phyloP scores from a whole-genome alignment of 2,329 filamentous ascomycete species.

The Alternaria brassicae region DNA sequence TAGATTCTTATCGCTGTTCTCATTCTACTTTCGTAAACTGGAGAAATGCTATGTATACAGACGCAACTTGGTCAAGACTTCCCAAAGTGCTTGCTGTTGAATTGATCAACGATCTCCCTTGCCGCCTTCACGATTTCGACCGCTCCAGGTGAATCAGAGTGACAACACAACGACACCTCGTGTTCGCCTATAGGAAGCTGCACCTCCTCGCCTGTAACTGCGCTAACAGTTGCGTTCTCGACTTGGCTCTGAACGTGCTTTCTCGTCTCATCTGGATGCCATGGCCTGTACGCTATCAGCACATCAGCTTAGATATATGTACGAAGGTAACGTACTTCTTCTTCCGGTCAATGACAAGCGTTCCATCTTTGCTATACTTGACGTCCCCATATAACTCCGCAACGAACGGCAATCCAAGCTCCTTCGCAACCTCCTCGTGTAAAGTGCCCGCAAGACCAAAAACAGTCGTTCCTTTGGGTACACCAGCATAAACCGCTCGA shows the following conservation, averaged over 20 bases:
- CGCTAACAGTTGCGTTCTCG: constrained; percentile 50
- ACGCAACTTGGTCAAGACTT: background rate
- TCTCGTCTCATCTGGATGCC: constrained; percentile 53
- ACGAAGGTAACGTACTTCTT: constrained; percentile 55
- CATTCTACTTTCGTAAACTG: background rate
- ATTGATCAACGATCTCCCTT: constrained; percentile 52
- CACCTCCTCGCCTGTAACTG: constrained; percentile 53
- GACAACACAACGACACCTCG: constrained; percentile 54
- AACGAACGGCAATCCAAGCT: constrained; percentile 61
- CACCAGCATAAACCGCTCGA: constrained; percentile 61
- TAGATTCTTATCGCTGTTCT: background rate
- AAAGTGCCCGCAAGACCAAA: constrained; percentile 63
- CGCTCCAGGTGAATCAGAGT: constrained; percentile 55
- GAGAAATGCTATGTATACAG: background rate
- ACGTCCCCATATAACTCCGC: constrained; percentile 65
- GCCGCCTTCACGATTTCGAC: constrained; percentile 55
- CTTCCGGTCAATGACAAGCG: constrained; percentile 64
- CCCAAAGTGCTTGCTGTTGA: constrained; percentile 41
- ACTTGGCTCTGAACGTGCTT: constrained; percentile 53
- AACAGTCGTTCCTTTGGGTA: constrained; percentile 59
- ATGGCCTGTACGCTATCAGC: constrained; percentile 39
- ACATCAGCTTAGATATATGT: background rate
- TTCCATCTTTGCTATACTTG: constrained; percentile 60
- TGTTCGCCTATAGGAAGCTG: constrained; percentile 53
- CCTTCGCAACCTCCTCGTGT: constrained; percentile 62